Conservation (phyloP, 129 eudicot species). For the Dittrichia graveolens region DNA sequence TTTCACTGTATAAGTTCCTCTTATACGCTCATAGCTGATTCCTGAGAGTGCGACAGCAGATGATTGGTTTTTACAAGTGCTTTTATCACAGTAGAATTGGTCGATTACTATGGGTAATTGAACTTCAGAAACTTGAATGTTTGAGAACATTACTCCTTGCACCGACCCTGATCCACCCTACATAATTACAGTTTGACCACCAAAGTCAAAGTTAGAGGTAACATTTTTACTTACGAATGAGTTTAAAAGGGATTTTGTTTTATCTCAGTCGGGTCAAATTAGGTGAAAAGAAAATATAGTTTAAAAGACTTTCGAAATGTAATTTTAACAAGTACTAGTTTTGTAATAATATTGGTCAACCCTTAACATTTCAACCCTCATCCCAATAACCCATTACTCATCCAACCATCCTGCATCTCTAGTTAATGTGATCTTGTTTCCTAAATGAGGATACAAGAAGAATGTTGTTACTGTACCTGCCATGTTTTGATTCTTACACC, state of each 20-base stretch:
- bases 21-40: constrained; percentile 63
- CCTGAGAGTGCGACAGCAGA: constrained; percentile 81
- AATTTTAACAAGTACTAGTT: background rate
- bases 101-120: constrained; percentile 79
- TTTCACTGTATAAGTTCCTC: constrained; percentile 79
- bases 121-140: constrained; percentile 73
- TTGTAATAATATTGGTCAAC: background rate
- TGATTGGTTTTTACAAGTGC: constrained; percentile 64
- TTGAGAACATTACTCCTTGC: constrained; percentile 63
- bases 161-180: constrained; percentile 96
- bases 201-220: background rate
- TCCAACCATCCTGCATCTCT: no score
- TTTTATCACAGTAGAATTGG: constrained; percentile 83
- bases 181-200: constrained; percentile 18
- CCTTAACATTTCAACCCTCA: background rate
- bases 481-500: constrained; percentile 95
- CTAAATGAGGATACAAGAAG: background rate
- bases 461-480: constrained; percentile 59
- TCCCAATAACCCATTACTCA: no score
- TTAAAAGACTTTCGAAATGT: no score
- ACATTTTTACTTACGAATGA: background rate
- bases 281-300: no score
- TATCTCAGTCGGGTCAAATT: background rate
- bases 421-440: background rate
- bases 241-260: background rate